Evolutionary conservation across 2,329 filamentous ascomycete species (phyloP).

Genomic region (Verticillium zaregamsianum): DNA sequence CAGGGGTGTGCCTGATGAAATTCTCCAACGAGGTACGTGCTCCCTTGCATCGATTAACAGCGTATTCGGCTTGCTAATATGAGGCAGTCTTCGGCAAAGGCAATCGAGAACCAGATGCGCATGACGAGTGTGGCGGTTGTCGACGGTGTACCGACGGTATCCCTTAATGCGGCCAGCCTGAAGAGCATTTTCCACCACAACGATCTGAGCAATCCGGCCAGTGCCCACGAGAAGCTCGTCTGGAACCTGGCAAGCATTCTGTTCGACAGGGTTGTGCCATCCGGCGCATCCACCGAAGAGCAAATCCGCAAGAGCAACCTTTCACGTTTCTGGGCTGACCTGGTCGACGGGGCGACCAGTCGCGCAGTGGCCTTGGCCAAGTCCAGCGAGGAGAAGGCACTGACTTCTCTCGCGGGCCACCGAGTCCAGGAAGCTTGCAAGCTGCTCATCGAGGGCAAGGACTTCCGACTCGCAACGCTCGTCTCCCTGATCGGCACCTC

Average conservation of each 20-base stretch:
- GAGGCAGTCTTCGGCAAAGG: constrained; percentile 48
- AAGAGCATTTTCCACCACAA: constrained; percentile 36
- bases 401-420: constrained; percentile 74
- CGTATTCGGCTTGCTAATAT: not conserved
- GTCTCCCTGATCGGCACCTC: constrained; percentile 78
- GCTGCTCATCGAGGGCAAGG: constrained; percentile 67
- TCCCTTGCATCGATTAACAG: not conserved
- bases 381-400: constrained; percentile 75
- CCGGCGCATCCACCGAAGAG: constrained; percentile 21
- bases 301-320: constrained; percentile 57
- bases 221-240: constrained; percentile 64
- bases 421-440: constrained; percentile 80
- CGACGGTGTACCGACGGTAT: constrained; percentile 58
- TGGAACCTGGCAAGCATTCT: constrained; percentile 87
- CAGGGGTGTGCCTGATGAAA: constrained; percentile 61
- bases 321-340: constrained; percentile 60
- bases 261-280: constrained; percentile 64
- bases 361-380: constrained; percentile 53
- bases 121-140: constrained; percentile 49
- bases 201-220: constrained; percentile 37
- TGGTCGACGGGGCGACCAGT: constrained; percentile 58
- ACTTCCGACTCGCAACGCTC: constrained; percentile 81
- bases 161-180: constrained; percentile 32
- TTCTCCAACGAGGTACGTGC: constrained; percentile 51
- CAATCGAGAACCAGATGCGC: constrained; percentile 50